Evolutionary conservation across 2,329 filamentous ascomycete species (phyloP), one percentile per base, ranked within the genome.

Genomic region (Amylocarpus encephaloides): DNA sequence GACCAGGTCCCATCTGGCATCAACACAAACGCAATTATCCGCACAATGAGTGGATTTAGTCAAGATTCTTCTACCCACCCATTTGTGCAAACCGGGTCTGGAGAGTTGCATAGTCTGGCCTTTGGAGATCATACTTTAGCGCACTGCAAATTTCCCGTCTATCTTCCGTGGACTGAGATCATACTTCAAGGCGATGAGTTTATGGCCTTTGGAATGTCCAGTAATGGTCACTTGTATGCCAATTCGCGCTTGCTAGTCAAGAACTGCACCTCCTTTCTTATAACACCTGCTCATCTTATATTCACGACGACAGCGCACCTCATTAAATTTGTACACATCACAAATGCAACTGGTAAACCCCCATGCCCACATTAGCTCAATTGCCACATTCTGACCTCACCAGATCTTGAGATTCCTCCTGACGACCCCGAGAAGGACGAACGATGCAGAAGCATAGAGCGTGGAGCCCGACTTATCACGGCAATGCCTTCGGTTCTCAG

Each of bases 371-470:
- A 2, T 16, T 5, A 39, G 0, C 9, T 26, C 12, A 11, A 15
- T 30, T n/a, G 18, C 6, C 35, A 16, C 30, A 16, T 5, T n/a
- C 18, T 51, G 45, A 59, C 19, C 43, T 19, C 0, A n/a, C 45
- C 50, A 90, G 88, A 85, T 26, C 80, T 96, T 51, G 83, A 93
- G 58, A 76, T 95, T 1, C 91, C 93, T 0, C 77, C 75, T 10
- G 92, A 98, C 66, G 89, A 95, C 41, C 91, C 91, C 0, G 91
- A 96, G 66, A 85, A 79, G 29, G 93, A 97, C 59, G 93, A 98
- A 68, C 77, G 93, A 63, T 97, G 92, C 66, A 80, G 93, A 58
- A 94, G 82, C 60, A 86, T 98, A 49, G 93, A 98, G 68, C 82
- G 93, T 57, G 93, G 93, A 13, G 89, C 87, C 2, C 83, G 82